Evolutionary conservation across 1,139 yeast genomes (phyloP), one percentile per base, ranked within the genome.

Genomic region (Geotrichum europaeum): DNA sequence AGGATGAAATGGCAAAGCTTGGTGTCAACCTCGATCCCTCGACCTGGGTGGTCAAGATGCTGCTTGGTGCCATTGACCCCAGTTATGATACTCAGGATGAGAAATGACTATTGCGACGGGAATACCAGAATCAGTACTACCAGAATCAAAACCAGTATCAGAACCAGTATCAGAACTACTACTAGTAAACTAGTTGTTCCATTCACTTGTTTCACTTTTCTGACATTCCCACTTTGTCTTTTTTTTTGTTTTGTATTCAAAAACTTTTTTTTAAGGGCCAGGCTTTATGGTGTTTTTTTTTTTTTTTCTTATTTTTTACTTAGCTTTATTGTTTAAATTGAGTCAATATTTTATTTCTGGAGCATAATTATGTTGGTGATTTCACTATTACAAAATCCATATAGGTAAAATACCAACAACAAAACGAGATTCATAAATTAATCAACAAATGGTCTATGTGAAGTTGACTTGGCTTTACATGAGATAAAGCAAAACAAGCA

Each of bases 1-100:
- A 71, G 57, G 73, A 71, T 49, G 73, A 72, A 62, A 70, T 72
- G 73, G 67, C 69, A 20, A 62, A 66, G 34, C 61, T 64, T 18
- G 74, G 75, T 22, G 72, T 70, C n/a, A 67, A 65, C 24, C 65
- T 72, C 36, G 67, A 70, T 32, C 74, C 73, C n/a, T 64, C 71
- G 9, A 62, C 67, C 30, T 72, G 74, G 72, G 60, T 72, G 25
- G 70, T 72, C 56, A 72, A 72, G 65, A 59, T 72, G 57, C 62
- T 72, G 36, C 54, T 70, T 63, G 73, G 73, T 36, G 70, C 73
- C 7, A 60, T 71, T 52, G 73, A 71, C 55, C 60, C 63, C 22
- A 65, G 69, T n/a, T 71, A 70, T 59, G 73, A 71, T 56, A 59
- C 65, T 30, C 69, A 68, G 62, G 73, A 71, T 53, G 73, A 71